Evolutionary conservation across 1,284 basidiomycete genomes (phyloP), one percentile per base, ranked within the genome.

Genomic region (Pseudozyma pruni): DNA sequence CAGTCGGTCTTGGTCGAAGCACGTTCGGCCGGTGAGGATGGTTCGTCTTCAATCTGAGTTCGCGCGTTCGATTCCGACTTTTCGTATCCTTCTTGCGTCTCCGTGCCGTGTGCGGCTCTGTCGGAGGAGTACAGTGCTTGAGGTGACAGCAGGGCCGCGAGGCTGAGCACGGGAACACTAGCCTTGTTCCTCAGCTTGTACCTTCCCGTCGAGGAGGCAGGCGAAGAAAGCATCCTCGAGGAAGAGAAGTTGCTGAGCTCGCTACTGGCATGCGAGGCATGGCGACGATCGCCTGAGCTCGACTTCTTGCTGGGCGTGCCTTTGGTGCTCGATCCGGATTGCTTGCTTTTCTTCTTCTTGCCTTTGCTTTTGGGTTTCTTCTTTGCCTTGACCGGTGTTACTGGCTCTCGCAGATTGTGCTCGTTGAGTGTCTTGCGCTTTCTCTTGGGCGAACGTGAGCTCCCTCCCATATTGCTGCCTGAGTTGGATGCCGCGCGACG

Each of bases 111-210:
- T n/a, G n/a, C n/a, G n/a, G n/a, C 43, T 11, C 56, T 23, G 22
- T 40, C 33, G 22, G 29, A 66, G 3, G 39, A 8, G 3, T 25
- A 38, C n/a, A n/a, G 0, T 3, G 47, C 2, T 51, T 64, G 4
- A 55, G 49, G 2, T 29, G 27, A 29, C 27, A 29, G 6, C 11
- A 51, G 55, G 2, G 41, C 49, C 10, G 51, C 16, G 13, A 60
- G 35, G 23, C 48, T 49, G 14, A 46, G 55, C 8, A 34, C 37
- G 4, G 60, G 61, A 3, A 69, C 55, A 6, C 29, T 47, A 5
- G 54, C 50, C 43, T 63, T 57, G 35, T 49, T 62, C 8, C 45
- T 23, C 16, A 59, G 45, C 19, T 45, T 53, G 47, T 54, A 66
- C 25, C 47, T 62, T 23, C 58, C 51, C 37, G 44, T 17, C 8